Evolutionary conservation across 805 yeast species (phyloP).

Genomic region (Hyphopichia homilentoma): DNA sequence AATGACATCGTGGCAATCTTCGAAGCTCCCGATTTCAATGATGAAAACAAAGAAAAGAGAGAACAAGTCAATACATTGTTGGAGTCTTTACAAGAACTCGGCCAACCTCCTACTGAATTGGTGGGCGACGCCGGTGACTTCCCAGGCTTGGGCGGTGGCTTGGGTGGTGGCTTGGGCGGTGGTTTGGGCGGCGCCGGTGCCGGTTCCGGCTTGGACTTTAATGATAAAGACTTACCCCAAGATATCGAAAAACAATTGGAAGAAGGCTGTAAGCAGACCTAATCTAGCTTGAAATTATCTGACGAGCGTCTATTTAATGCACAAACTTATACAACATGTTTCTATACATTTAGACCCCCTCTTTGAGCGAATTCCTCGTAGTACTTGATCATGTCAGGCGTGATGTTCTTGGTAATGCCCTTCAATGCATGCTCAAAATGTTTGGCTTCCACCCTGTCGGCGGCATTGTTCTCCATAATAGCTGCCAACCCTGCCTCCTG

Average conservation of each 20-base stretch:
- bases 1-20: conserved; percentile 59
- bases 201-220: conserved; percentile 41
- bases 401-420: conserved; percentile 69
- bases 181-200: conserved; percentile 20
- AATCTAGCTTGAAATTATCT: conserved; percentile 1
- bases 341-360: conserved; percentile 24
- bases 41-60: conserved; percentile 39
- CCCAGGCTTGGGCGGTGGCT: conserved; percentile 43
- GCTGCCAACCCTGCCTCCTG: conserved; percentile 97
- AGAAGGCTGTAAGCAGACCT: conserved; percentile 51
- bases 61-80: conserved; percentile 54
- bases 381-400: conserved; percentile 78
- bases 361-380: conserved; percentile 53
- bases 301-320: background rate
- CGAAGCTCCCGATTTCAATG: conserved; percentile 62
- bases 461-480: conserved; percentile 68
- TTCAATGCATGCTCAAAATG: conserved; percentile 73
- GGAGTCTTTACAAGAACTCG: conserved; percentile 69
- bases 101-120: conserved; percentile 77
- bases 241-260: conserved; percentile 52
- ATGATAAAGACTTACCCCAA: conserved; percentile 51
- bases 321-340: background rate
- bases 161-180: conserved; percentile 28
- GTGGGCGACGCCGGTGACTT: conserved; percentile 54
- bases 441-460: conserved; percentile 47